Evolutionary conservation across 108 stramenopile species (phyloP).

Genomic region (Nitzschia palea): DNA sequence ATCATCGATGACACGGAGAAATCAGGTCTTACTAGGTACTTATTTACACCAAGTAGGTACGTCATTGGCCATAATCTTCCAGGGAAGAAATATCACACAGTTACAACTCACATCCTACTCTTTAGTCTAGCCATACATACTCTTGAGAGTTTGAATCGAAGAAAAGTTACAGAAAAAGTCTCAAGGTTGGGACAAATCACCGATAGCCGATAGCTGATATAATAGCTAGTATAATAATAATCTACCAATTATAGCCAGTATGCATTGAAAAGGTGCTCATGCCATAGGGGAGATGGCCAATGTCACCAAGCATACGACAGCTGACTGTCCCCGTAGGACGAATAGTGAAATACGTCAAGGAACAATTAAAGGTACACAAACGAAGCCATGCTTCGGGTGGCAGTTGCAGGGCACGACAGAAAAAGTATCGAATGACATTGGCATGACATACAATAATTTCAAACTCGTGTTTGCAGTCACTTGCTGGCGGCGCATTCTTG

Average conservation of each 20-base stretch:
- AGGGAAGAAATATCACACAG: too few species aligned
- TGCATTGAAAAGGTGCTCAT: conserved; percentile 71
- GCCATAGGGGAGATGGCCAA: conserved; percentile 79
- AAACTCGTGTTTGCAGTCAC: conserved; percentile 74
- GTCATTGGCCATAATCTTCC: too few species aligned
- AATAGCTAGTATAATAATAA: too few species aligned
- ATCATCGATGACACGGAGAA: too few species aligned
- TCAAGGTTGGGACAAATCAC: too few species aligned
- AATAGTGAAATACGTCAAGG: conserved; percentile 83
- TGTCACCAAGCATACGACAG: conserved; percentile 87
- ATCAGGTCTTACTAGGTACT: too few species aligned
- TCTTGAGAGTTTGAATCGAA: too few species aligned
- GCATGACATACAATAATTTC: conserved; percentile 94
- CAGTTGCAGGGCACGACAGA: conserved; percentile 88
- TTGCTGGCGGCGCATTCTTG: conserved; percentile 16
- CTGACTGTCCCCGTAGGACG: conserved; percentile 84
- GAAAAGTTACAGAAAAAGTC: too few species aligned
- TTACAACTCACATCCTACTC: too few species aligned
- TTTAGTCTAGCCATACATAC: too few species aligned
- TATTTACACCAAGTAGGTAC: too few species aligned
- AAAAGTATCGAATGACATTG: conserved; percentile 95
- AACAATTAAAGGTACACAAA: conserved; percentile 89
- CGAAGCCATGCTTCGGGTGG: conserved; percentile 93
- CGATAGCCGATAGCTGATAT: too few species aligned
- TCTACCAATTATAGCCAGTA: conserved; percentile 83